phyloP scores from a whole-genome alignment of 1,284 basidiomycete species.

The Filobasidium uniguttulatum region DNA sequence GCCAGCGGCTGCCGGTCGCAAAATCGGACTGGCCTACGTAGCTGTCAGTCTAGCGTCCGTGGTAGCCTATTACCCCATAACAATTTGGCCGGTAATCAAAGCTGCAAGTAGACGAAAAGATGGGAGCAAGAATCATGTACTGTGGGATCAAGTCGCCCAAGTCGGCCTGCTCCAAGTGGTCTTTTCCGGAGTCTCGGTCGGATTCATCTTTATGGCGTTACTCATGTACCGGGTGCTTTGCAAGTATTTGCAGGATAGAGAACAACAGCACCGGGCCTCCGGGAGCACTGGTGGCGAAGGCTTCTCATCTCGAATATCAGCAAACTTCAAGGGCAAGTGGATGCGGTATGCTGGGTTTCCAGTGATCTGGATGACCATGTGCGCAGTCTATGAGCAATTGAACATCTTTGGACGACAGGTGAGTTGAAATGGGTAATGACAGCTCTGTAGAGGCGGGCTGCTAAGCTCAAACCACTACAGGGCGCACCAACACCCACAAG shows the following conservation, averaged over 20 bases:
- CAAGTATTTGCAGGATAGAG: background rate
- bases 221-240: background rate
- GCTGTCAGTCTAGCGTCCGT: background rate
- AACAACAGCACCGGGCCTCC: no score
- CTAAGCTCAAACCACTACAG: background rate
- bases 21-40: background rate
- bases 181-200: background rate
- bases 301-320: no score
- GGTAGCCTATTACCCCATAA: background rate
- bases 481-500: background rate
- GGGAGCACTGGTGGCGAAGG: background rate
- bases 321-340: background rate
- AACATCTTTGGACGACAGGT: background rate
- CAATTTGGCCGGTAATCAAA: background rate
- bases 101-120: no score
- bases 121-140: no score
- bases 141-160: no score
- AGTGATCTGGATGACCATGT: background rate
- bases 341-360: background rate
- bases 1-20: background rate
- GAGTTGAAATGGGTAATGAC: background rate
- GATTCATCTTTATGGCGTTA: background rate
- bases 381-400: background rate
- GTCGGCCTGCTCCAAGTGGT: background rate
- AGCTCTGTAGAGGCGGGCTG: no score